These are phyloP conservation scores for Pythium aquatile DNA, from an alignment of 352 stramenopile species.

Conservation along the genomic window DNA sequence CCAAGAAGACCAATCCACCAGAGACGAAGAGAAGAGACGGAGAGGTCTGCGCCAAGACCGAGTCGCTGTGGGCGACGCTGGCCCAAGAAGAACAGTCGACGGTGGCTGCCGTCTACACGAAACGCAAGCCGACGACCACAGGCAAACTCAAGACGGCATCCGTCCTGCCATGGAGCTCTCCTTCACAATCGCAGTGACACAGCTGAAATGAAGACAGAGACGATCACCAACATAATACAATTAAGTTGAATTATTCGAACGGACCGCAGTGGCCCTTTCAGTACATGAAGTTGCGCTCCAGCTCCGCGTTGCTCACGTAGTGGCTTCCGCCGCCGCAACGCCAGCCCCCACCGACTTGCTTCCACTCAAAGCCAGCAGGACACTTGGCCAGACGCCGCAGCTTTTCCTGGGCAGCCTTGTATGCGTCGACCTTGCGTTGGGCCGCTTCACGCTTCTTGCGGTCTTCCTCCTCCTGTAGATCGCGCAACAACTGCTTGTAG, in stretches of 20 bases:
- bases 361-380: slow-evolving; percentile 66
- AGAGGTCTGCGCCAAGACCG: slow-evolving; percentile 26
- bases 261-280: slow-evolving; percentile 16
- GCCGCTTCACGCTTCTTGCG: slow-evolving; percentile 35
- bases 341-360: slow-evolving; percentile 58
- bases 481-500: slow-evolving; percentile 41
- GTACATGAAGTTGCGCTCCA: slow-evolving; percentile 55
- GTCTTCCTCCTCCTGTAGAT: slow-evolving; percentile 30
- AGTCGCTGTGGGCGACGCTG: slow-evolving; percentile 30
- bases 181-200: not conserved
- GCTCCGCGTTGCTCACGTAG: slow-evolving; percentile 64
- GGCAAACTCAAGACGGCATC: slow-evolving; percentile 8
- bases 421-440: slow-evolving; percentile 18
- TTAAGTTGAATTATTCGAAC: no score
- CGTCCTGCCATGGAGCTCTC: not conserved
- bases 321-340: slow-evolving; percentile 77
- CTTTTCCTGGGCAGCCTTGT: slow-evolving; percentile 44
- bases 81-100: slow-evolving; percentile 29
- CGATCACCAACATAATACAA: no score
- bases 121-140: slow-evolving; percentile 1
- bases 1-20: not conserved
- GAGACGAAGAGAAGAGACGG: not conserved
- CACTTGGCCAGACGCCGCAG: slow-evolving; percentile 66
- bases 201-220: no score
- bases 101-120: slow-evolving; percentile 23